Conservation (phyloP, 73 alveolate genomes). For the Urostyla sp. region DNA sequence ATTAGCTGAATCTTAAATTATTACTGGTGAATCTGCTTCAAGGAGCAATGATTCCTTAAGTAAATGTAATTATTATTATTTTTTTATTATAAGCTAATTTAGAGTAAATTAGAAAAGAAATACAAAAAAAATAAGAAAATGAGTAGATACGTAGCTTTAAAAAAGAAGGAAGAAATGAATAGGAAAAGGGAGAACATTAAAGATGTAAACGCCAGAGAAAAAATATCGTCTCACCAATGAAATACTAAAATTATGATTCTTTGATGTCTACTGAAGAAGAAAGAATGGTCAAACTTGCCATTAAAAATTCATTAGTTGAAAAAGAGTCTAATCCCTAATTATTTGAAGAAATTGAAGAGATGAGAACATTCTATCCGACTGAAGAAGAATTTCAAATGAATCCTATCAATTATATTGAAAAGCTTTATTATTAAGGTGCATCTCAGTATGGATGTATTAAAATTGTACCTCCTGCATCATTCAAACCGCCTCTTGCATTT, state of each 20-base stretch:
- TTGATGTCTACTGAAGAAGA: constrained; percentile 53
- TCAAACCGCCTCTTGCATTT: constrained; percentile 59
- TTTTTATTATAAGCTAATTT: too few species aligned
- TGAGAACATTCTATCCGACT: constrained; percentile 61
- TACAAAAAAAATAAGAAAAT: too few species aligned
- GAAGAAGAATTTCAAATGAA: constrained; percentile 72
- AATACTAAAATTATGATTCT: not conserved
- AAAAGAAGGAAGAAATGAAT: too few species aligned
- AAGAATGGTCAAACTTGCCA: constrained; percentile 58
- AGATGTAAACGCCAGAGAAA: too few species aligned
- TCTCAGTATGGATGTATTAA: constrained; percentile 79
- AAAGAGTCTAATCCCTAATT: constrained; percentile 9
- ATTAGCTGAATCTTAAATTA: constrained; percentile 7
- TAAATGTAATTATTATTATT: too few species aligned
- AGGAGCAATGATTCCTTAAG: too few species aligned
- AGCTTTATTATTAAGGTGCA: constrained; percentile 56
- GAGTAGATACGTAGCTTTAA: too few species aligned
- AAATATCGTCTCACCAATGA: not conserved
- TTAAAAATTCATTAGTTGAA: constrained; percentile 62
- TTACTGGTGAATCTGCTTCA: too few species aligned
- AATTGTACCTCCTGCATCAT: constrained; percentile 75
- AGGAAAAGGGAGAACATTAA: too few species aligned
- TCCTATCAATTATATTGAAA: constrained; percentile 75
- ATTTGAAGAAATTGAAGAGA: constrained; percentile 52
- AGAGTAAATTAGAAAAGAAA: too few species aligned